Percentiles rank a stretch among this genome's conserved stretches.
phyloP scores from a whole-genome alignment of 345 rosid species.

The Trapa incisa region DNA sequence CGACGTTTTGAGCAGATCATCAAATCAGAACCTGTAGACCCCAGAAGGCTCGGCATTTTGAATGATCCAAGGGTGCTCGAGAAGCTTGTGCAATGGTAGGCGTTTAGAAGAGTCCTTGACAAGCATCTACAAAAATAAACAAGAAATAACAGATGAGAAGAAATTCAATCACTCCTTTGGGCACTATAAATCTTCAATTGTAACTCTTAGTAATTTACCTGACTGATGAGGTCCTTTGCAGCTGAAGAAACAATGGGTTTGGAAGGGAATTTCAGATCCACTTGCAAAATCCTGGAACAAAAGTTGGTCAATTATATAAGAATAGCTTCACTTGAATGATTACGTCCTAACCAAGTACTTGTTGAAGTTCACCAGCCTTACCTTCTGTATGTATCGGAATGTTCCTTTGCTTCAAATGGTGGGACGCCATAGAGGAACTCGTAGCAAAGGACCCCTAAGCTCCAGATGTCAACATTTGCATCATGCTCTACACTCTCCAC shows the following conservation, averaged over 20 bases:
- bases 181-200: not conserved
- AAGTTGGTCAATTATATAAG: not conserved
- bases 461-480: constrained; percentile 94
- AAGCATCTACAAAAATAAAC: constrained; percentile 51
- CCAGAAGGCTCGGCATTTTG: constrained; percentile 95
- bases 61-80: constrained; percentile 93
- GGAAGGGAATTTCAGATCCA: constrained; percentile 83
- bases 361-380: constrained; percentile 8
- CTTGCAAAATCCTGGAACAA: constrained; percentile 74
- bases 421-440: constrained; percentile 89
- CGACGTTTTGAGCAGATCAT: not conserved
- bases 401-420: constrained; percentile 88
- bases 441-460: constrained; percentile 89
- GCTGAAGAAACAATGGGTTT: constrained; percentile 74
- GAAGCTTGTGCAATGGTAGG: constrained; percentile 73
- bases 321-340: not conserved
- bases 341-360: not conserved
- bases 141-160: not conserved
- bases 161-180: not conserved
- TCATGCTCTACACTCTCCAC: constrained; percentile 97
- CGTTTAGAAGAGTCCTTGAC: constrained; percentile 79
- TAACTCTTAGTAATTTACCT: constrained; percentile 25
- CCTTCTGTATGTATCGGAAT: constrained; percentile 94
- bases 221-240: constrained; percentile 88
- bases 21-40: constrained; percentile 35